Percentiles rank a stretch among this genome's conserved stretches.
Evolutionary conservation across 768 basidiomycete genomes (phyloP).

Genomic region (Tubosaeta sp.): DNA sequence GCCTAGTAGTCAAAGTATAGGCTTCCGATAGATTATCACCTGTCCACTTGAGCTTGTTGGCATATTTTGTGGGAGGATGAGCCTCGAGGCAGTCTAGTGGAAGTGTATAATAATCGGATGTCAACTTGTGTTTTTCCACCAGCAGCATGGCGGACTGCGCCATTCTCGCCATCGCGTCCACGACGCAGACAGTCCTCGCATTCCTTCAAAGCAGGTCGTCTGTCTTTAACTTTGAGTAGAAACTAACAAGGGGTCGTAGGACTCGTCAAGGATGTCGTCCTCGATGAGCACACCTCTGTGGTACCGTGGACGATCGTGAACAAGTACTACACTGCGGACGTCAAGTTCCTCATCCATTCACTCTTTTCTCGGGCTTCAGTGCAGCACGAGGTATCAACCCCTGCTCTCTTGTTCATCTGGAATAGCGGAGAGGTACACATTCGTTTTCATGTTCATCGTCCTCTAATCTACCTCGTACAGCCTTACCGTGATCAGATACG

Average conservation of each 20-base stretch:
- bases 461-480: conserved; percentile 31
- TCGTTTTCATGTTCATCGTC: neutral
- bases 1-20: conserved; percentile 4
- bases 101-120: neutral
- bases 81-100: neutral
- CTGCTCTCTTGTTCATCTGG: conserved; percentile 77
- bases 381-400: conserved; percentile 38
- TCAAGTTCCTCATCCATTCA: conserved; percentile 58
- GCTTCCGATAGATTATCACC: no score
- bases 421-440: conserved; percentile 55
- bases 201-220: conserved; percentile 25
- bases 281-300: conserved; percentile 13
- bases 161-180: conserved; percentile 25
- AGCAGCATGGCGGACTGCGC: conserved; percentile 18
- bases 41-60: no score
- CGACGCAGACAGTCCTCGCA: conserved; percentile 13
- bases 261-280: conserved; percentile 17
- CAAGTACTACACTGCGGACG: conserved; percentile 76
- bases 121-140: neutral
- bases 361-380: conserved; percentile 41
- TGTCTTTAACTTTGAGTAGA: neutral
- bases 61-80: neutral
- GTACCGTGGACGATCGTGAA: conserved; percentile 76
- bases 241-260: conserved; percentile 20
- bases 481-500: conserved; percentile 55